Percentiles rank a stretch among this genome's conserved stretches.
These are phyloP conservation scores for Boletus subcaerulescens DNA, from an alignment of 768 basidiomycete genomes.

Conservation along the genomic window DNA sequence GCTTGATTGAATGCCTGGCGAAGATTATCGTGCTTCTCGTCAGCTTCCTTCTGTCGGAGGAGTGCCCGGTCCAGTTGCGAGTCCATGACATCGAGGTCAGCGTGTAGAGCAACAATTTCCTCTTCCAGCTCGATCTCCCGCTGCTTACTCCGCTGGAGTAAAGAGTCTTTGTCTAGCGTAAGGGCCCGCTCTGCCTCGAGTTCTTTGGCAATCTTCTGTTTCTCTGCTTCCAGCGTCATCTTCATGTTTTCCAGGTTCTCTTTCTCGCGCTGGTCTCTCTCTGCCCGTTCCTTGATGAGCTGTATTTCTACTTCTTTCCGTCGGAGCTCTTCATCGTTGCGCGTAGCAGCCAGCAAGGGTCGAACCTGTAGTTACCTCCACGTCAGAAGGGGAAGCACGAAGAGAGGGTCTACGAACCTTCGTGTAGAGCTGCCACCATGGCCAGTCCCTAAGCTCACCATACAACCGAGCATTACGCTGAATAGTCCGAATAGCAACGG, in stretches of 20 bases:
- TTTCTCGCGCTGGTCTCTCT: conserved; percentile 80
- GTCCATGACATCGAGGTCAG: conserved; percentile 80
- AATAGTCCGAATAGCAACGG: conserved; percentile 85
- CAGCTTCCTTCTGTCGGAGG: conserved; percentile 71
- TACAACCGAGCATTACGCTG: conserved; percentile 94
- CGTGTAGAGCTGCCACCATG: conserved; percentile 98
- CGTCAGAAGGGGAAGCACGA: not conserved
- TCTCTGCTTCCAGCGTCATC: conserved; percentile 81
- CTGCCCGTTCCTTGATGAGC: conserved; percentile 78
- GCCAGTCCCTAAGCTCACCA: conserved; percentile 89
- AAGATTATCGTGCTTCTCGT: conserved; percentile 72
- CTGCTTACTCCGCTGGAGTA: conserved; percentile 80
- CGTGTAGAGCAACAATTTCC: conserved; percentile 74
- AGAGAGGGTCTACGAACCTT: conserved; percentile 50
- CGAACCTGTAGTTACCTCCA: conserved; percentile 57
- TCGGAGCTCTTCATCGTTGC: conserved; percentile 88
- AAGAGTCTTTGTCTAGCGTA: conserved; percentile 76
- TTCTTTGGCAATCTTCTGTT: conserved; percentile 75
- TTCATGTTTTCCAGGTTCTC: conserved; percentile 76
- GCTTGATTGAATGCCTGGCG: conserved; percentile 78
- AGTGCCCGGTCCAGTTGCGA: conserved; percentile 82
- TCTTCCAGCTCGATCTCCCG: conserved; percentile 86
- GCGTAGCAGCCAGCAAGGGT: conserved; percentile 87
- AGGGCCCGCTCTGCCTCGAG: conserved; percentile 80
- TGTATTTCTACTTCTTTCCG: conserved; percentile 83